Evolutionary conservation across 2,329 filamentous ascomycete species (phyloP), one percentile per base, ranked within the genome.

Genomic region (Rhynchosporium secalis): DNA sequence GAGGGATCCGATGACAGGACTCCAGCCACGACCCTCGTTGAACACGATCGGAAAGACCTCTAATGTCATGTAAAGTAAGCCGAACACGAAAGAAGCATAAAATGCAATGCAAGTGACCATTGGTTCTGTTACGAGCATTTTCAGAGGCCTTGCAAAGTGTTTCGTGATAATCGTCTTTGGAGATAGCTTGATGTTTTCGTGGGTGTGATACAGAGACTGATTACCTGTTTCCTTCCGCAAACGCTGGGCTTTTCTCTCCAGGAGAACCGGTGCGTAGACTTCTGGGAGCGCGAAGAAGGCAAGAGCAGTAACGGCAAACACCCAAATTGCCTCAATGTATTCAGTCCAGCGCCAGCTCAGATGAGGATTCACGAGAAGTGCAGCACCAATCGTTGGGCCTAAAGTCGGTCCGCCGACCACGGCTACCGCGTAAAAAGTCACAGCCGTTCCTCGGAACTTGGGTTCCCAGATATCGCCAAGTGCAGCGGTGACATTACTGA

Each of bases 61-160:
- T 46, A 78, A 73, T 80, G 86, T 76, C 62, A 91, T 79, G 72
- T 90, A 91, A 0, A 91, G 78, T 0, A 90, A 80, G 0, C 84
- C 86, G 86, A 87, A 91, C 55, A 82, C 84, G 73, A 91, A 91
- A 0, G 86, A 80, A 0, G 87, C 83, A 86, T 89, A 91, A 3
- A 89, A 76, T 0, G 84, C 68, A 75, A 91, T 91, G 76, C 79
- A 85, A 71, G 85, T 85, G 0, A 87, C 82, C 12, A 86, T 83
- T 0, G 83, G 82, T 65, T 87, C 84, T 0, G 83, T 86, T 29
- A 80, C 69, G 5, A 87, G 78, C 4, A 87, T 78, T 65, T 6
- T 75, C 67, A 78, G 57, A 0, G 77, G 76, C 4, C 71, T 49
- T 3, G 69, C 65, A 36, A 72, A 67, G 13, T 73, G 71, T 57